Evolutionary conservation across 1,139 yeast genomes (phyloP), one percentile per base, ranked within the genome.

Genomic region (Sugiyamaella xylanicola): DNA sequence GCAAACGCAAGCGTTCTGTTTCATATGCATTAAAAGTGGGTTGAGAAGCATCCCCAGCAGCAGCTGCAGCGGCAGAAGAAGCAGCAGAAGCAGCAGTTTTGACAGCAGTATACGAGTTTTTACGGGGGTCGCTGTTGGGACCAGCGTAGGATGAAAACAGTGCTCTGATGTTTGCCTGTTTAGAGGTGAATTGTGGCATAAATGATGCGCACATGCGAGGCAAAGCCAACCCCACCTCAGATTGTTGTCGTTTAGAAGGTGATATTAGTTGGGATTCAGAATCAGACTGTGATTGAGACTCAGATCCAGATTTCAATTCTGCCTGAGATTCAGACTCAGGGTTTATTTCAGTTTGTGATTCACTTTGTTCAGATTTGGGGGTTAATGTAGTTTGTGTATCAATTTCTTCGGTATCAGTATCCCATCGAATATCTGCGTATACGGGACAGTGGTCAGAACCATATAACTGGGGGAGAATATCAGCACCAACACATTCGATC

Each of bases 401-500:
- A n/a, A n/a, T n/a, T n/a, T 25, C 29, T n/a, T 36, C n/a, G 3
- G 17, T 15, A 32, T 27, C 35, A 25, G 8, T 21, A 2, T 44
- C 35, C 37, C 55, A 41, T 11, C 17, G 74, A 52, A 89, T 69
- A 68, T 91, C 97, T 0, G 92, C 80, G 65, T 72, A 90, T 0
- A 90, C 83, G 0, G 99, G 99, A 70, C 98, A 93, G 71, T 93
- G 99, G 69, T 93, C 99, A 0, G 97, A 90, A 0, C 98, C 99
- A 68, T 80, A 74, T 0, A 92, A 66, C 37, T 76, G 77, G 0
- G 92, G 86, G 79, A 87, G 79, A 17, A 87, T 87, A 64, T 85
- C 83, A 0, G 93, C 86, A 17, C 71, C 66, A 0, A 68, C 61
- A 8, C 84, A 73, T 4, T 73, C 63, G 48, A 86, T 60, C 0